phyloP scores from a whole-genome alignment of 192 early-diverging fungal genomes.

The Cladochytrium replicatum region DNA sequence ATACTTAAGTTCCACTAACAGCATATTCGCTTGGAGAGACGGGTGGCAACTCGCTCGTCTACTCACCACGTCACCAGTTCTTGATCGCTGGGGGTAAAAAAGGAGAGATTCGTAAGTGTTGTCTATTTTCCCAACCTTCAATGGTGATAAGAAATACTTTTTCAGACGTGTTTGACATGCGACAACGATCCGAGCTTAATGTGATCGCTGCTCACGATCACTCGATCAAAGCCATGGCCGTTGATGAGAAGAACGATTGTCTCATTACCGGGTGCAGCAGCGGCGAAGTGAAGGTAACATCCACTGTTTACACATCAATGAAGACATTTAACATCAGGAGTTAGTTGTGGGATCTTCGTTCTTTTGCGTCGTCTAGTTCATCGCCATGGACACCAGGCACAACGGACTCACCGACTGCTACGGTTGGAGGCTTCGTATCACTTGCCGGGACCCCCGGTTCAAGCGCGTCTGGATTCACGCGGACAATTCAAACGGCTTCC shows the following conservation, averaged over 20 bases:
- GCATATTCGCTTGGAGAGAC: constrained; percentile 50
- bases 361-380: background rate
- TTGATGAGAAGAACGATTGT: constrained; percentile 38
- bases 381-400: no score
- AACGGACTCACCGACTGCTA: no score
- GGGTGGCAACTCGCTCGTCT: constrained; percentile 58
- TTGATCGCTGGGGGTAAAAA: constrained; percentile 64
- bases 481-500: no score
- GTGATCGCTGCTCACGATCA: constrained; percentile 59
- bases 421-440: no score
- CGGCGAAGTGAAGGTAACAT: constrained; percentile 47
- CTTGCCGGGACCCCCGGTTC: no score
- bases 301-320: background rate
- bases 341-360: background rate
- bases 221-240: constrained; percentile 39
- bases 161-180: constrained; percentile 60
- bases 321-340: background rate
- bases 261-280: constrained; percentile 51
- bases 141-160: no score
- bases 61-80: constrained; percentile 45
- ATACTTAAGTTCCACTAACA: background rate
- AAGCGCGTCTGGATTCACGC: no score
- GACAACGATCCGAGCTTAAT: constrained; percentile 54
- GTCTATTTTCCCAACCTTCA: constrained; percentile 4
- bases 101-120: constrained; percentile 60